Percentiles rank a stretch among this genome's conserved stretches.
Evolutionary conservation across 352 stramenopile species (phyloP).

Genomic region (Blastocystis sp.): DNA sequence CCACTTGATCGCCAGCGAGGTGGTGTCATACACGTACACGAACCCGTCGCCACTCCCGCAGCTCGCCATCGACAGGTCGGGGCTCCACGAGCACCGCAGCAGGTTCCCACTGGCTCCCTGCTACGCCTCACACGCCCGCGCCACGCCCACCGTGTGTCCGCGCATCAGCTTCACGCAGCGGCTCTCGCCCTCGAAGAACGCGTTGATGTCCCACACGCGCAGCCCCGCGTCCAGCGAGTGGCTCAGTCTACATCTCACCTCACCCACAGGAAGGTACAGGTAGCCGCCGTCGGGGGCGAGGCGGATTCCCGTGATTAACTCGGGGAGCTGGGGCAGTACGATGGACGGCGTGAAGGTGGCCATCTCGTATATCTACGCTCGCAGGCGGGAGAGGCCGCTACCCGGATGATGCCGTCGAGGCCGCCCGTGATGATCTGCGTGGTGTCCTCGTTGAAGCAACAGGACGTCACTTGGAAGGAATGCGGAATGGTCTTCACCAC

Average conservation of each 20-base stretch:
- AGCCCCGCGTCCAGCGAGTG: conserved; percentile 41
- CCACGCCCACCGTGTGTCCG: conserved; percentile 73
- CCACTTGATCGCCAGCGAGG: conserved; percentile 63
- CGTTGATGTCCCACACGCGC: conserved; percentile 64
- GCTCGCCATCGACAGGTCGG: conserved; percentile 79
- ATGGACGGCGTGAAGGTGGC: conserved; percentile 62
- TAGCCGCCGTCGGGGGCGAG: conserved; percentile 55
- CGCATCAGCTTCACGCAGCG: conserved; percentile 66
- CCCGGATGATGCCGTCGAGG: conserved; percentile 75
- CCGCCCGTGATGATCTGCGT: conserved; percentile 79
- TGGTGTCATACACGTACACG: conserved; percentile 81
- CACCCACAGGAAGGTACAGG: conserved; percentile 1
- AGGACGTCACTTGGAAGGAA: conserved; percentile 79
- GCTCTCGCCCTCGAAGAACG: conserved; percentile 49
- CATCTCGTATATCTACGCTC: conserved; percentile 50
- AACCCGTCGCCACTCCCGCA: conserved; percentile 80
- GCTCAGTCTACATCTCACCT: conserved; percentile 26
- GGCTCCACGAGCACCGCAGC: conserved; percentile 79
- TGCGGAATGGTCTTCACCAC: conserved; percentile 80
- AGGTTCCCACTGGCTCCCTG: conserved; percentile 81
- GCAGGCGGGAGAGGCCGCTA: background rate
- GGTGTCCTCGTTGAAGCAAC: conserved; percentile 80
- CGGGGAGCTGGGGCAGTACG: conserved; percentile 36
- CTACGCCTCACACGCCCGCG: conserved; percentile 65
- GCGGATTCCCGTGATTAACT: conserved; percentile 60